phyloP scores from a whole-genome alignment of 2,329 filamentous ascomycete genomes.

The Botrytis elliptica region DNA sequence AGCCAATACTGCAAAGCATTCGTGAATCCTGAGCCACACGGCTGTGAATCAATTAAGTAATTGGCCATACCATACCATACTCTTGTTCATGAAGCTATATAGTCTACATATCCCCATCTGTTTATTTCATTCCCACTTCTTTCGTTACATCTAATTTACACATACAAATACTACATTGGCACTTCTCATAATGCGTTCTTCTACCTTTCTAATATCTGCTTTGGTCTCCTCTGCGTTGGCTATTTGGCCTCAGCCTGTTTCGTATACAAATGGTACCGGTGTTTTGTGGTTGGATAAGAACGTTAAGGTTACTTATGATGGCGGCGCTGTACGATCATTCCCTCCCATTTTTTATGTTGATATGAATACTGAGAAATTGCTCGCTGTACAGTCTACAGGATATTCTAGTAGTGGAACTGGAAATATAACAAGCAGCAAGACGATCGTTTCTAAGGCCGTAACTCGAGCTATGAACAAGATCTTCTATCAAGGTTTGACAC shows the following conservation, averaged over 20 bases:
- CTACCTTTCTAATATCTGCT: constrained; percentile 28
- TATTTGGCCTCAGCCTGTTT: constrained; percentile 57
- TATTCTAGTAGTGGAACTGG: constrained; percentile 19
- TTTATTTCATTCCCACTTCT: neutral
- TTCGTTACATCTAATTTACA: constrained; percentile 2
- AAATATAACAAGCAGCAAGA: constrained; percentile 43
- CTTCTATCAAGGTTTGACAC: constrained; percentile 67
- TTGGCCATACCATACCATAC: neutral
- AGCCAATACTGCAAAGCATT: neutral
- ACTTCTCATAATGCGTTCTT: constrained; percentile 27
- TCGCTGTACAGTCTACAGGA: constrained; percentile 23
- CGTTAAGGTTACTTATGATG: constrained; percentile 58
- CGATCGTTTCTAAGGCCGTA: constrained; percentile 56
- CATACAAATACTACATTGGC: neutral
- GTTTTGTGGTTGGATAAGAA: constrained; percentile 54
- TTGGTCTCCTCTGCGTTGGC: constrained; percentile 40
- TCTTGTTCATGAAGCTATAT: constrained; percentile 35
- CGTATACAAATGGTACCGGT: constrained; percentile 51
- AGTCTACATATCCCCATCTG: constrained; percentile 31
- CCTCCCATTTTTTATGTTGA: constrained; percentile 31
- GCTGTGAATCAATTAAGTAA: neutral
- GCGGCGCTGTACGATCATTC: constrained; percentile 52
- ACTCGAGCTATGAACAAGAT: constrained; percentile 62
- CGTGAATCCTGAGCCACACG: constrained; percentile 1
- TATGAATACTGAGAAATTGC: constrained; percentile 34